Evolutionary conservation across 257 asterid species (phyloP).

Genomic region (Solanum stenotomum): DNA sequence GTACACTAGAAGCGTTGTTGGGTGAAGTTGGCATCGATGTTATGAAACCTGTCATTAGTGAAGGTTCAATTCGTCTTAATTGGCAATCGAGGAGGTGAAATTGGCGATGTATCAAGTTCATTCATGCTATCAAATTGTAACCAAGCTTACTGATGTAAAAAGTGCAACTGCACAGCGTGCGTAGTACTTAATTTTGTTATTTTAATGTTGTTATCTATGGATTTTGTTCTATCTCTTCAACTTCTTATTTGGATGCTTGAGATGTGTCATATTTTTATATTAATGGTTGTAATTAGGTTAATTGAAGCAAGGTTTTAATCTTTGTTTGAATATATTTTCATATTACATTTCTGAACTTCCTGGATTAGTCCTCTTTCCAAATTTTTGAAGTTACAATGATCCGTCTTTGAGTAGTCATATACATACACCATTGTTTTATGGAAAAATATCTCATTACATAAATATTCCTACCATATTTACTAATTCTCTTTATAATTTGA

Average conservation of each 20-base stretch:
- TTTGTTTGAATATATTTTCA: neutral
- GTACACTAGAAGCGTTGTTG: neutral
- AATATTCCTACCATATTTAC: neutral
- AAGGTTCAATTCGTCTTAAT: neutral
- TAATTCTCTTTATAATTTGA: neutral
- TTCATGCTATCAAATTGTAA: neutral
- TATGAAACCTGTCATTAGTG: neutral
- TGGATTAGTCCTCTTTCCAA: neutral
- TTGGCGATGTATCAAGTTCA: neutral
- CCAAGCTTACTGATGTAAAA: too few relatives aligned
- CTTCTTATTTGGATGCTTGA: too few relatives aligned
- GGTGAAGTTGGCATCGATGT: neutral
- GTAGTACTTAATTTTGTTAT: too few relatives aligned
- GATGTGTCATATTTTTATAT: too few relatives aligned
- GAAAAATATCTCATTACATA: too few relatives aligned
- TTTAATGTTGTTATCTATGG: too few relatives aligned
- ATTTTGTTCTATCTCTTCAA: neutral
- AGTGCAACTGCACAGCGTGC: neutral
- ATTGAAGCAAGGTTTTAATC: too few relatives aligned
- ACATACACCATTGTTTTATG: neutral
- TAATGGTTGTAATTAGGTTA: too few relatives aligned
- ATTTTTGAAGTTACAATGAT: neutral
- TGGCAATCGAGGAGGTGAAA: neutral
- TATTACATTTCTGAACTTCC: too few relatives aligned
- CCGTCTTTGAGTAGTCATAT: neutral